Base-by-base conservation (phyloP, 1,284 basidiomycete species). In the Sporisorium graminicola region DNA sequence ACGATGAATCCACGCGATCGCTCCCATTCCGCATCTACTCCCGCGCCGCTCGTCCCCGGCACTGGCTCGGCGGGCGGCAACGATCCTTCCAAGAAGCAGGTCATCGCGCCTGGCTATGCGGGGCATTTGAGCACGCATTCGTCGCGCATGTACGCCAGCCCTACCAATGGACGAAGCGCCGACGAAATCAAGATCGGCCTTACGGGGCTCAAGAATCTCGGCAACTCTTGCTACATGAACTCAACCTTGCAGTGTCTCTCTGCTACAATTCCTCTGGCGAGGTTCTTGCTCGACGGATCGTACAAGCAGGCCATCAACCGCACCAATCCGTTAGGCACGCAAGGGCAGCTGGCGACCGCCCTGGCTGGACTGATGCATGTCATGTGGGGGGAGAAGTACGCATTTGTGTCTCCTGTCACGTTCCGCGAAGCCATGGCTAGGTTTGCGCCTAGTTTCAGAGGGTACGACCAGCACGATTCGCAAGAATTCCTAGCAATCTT, bases 291-390 rank as follows among this genome's bases (percentile, higher is more conserved):
- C 8, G 83, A 83, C 49, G 93, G 93, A 2, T 89, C 91, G 42
- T 98, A 94, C 91, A 93, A 91, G 86, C 90, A 87, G 74, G 93
- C 93, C 3, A 91, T 99, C 81, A 99, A 99, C 85, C 90, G 90
- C 84, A 86, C 91, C 58, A 98, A 99, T 86, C 90, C 92, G 1
- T 86, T 98, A 54, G 95, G 96, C 2, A 94, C 94, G 0, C 92
- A 94, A 82, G 97, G 97, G 0, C 89, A 89, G 33, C 87, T 99
- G 16, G 93, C 94, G 1, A 88, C 89, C 29, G 92, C 94, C 5
- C 96, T 98, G 84, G 92, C 94, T 1, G 89, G 90, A 73, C 89
- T 98, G 54, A 86, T 99, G 59, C 90, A 91, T 54, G 91, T 94
- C 16, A 90, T 99, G 88, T 97, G 95, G 92, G 91, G 92, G 67